Evolutionary conservation across 2,329 filamentous ascomycete species (phyloP).

Genomic region (Magnaporthiopsis incrustans): DNA sequence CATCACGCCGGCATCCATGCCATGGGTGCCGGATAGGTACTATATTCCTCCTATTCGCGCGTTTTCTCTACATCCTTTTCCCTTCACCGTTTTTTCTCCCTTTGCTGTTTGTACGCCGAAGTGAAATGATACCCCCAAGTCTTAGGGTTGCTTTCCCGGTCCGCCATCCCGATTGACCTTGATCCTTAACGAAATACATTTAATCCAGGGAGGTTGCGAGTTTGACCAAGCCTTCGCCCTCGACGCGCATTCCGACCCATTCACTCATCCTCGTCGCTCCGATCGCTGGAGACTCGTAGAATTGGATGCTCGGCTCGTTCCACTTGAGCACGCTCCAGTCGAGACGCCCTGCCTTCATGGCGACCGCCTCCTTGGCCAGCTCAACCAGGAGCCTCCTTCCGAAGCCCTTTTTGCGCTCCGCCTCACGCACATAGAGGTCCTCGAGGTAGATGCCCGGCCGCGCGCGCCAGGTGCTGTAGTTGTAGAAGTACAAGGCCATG

Average conservation of each 20-base stretch:
- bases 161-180: too few species aligned
- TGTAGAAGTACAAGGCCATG: constrained; percentile 91
- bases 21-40: neutral
- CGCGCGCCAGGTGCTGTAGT: constrained; percentile 91
- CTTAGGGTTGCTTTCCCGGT: neutral
- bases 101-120: neutral
- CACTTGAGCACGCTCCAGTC: constrained; percentile 92
- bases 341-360: constrained; percentile 64
- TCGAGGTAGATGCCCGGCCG: constrained; percentile 86
- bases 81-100: neutral
- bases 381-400: constrained; percentile 67
- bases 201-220: constrained; percentile 41
- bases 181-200: constrained; percentile 3
- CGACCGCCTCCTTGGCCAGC: constrained; percentile 70
- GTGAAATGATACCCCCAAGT: neutral
- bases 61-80: neutral
- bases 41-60: neutral
- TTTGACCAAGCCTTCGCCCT: constrained; percentile 55
- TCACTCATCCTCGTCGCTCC: constrained; percentile 61
- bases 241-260: constrained; percentile 70
- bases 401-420: constrained; percentile 67
- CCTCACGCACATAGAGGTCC: constrained; percentile 74
- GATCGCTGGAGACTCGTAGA: constrained; percentile 59
- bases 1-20: neutral
- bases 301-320: constrained; percentile 85